Evolutionary conservation across 2,329 filamentous ascomycete genomes (phyloP), one percentile per base, ranked within the genome.

Genomic region (Hawksworthiomyces lignivorus): DNA sequence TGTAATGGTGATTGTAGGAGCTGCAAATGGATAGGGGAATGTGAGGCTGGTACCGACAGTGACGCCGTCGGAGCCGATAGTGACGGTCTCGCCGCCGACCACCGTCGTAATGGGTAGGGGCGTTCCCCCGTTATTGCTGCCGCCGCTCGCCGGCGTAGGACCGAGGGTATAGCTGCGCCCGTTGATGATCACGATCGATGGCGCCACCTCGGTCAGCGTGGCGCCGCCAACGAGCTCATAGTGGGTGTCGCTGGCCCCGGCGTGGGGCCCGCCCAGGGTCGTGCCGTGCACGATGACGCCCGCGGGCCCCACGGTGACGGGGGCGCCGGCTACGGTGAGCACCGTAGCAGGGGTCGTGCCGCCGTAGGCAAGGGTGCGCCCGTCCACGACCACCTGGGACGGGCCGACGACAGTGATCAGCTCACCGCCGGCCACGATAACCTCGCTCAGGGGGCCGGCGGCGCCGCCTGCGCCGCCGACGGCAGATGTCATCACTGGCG

Each of bases 101-200:
- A 57, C 5, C 63, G 62, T 8, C 70, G 71, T 43, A 61, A 65
- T 8, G 54, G 50, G 19, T 73, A 50, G 7, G 61, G 72, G 48
- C 70, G 59, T 0, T 54, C 54, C 4, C 66, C 67, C 14, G 62
- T 61, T 28, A 73, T 59, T 5, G 57, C 56, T 4, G 77, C 57
- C 12, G 72, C 59, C 10, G 61, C 63, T 1, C 4, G 77, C 57
- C 12, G 72, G 59, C 10, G 61, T 63, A 1, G 68, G 62, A 0
- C 72, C 73, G 36, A 79, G 56, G 2, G 67, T 72, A 50, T 74
- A 77, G 0, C 69, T 75, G 3, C 58, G 58, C 26, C 68, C 68
- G 27, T 63, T 59, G 36, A 82, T 60, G 21, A 79, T 63, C 2
- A 72, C 64, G 11, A 67, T 57, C 3, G 65, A 69, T 1, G 67